These are phyloP conservation scores for Claviceps paspali DNA, from an alignment of 2,329 filamentous ascomycete genomes.

Conservation along the genomic window DNA sequence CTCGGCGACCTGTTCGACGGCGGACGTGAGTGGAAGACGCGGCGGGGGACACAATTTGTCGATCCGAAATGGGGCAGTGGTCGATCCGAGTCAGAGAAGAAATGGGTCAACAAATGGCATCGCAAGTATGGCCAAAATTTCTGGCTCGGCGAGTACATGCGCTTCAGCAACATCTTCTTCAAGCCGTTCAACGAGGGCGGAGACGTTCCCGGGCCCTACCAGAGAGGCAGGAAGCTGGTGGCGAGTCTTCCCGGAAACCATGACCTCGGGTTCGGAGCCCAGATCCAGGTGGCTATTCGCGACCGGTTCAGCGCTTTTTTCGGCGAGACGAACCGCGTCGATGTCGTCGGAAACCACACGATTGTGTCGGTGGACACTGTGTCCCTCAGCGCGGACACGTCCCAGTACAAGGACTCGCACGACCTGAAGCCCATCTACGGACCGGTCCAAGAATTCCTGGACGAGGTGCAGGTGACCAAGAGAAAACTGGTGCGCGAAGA, in stretches of 20 bases:
- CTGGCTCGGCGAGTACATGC: constrained; percentile 74
- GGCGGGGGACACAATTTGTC: constrained; percentile 35
- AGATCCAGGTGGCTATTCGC: constrained; percentile 66
- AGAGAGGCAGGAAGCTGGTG: constrained; percentile 61
- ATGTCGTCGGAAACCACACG: constrained; percentile 86
- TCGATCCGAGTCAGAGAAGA: constrained; percentile 35
- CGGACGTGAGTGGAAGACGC: constrained; percentile 83
- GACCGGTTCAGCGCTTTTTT: constrained; percentile 79
- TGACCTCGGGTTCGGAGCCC: constrained; percentile 78
- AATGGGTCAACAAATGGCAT: constrained; percentile 49
- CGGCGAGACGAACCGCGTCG: constrained; percentile 78
- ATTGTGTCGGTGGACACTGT: constrained; percentile 85
- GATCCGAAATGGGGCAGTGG: constrained; percentile 43
- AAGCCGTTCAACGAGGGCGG: constrained; percentile 48
- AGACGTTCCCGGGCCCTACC: constrained; percentile 36
- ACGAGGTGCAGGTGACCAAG: constrained; percentile 48
- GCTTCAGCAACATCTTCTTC: constrained; percentile 79
- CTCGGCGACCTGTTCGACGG: constrained; percentile 92
- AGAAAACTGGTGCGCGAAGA: constrained; percentile 54
- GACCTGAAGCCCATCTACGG: constrained; percentile 52
- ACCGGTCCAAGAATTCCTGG: constrained; percentile 63
- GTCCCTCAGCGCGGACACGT: constrained; percentile 61
- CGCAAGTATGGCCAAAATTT: constrained; percentile 64
- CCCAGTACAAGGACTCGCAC: constrained; percentile 32
- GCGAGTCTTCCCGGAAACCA: constrained; percentile 87